Percentiles rank a stretch among this genome's conserved stretches.
Conservation (phyloP, 2,329 filamentous ascomycete species). For the Sarocladium oryzae region DNA sequence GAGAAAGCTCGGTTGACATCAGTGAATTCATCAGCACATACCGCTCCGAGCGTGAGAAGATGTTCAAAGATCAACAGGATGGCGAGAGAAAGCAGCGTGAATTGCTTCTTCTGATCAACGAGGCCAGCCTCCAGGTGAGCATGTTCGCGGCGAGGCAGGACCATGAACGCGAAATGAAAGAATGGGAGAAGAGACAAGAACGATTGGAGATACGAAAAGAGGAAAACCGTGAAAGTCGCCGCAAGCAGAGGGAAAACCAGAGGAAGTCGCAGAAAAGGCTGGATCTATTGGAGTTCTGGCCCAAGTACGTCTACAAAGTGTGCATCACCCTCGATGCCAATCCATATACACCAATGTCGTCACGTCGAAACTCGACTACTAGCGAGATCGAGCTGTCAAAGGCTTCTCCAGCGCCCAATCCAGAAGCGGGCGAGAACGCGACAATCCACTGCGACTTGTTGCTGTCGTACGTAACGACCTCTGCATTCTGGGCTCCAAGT, state of each 20-base stretch:
- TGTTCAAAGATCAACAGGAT: conserved; percentile 33
- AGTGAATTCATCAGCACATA: conserved; percentile 33
- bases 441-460: conserved; percentile 37
- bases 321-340: conserved; percentile 44
- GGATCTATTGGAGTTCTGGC: conserved; percentile 43
- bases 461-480: conserved; percentile 52
- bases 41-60: conserved; percentile 33
- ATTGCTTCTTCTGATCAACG: conserved; percentile 25
- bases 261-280: conserved; percentile 38
- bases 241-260: conserved; percentile 28
- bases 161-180: conserved; percentile 25
- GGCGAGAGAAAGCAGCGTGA: conserved; percentile 25
- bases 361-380: conserved; percentile 41
- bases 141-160: conserved; percentile 1
- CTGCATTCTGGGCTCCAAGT: conserved; percentile 52
- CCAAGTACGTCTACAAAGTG: conserved; percentile 40
- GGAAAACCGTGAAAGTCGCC: conserved; percentile 26
- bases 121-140: conserved; percentile 13
- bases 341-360: conserved; percentile 35
- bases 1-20: conserved; percentile 23
- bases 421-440: conserved; percentile 14
- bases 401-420: conserved; percentile 28
- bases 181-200: conserved; percentile 20
- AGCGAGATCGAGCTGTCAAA: conserved; percentile 46
- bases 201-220: conserved; percentile 27